These are phyloP conservation scores for Fomitopsis betulina DNA, from an alignment of 1,284 basidiomycete genomes.

Conservation along the genomic window DNA sequence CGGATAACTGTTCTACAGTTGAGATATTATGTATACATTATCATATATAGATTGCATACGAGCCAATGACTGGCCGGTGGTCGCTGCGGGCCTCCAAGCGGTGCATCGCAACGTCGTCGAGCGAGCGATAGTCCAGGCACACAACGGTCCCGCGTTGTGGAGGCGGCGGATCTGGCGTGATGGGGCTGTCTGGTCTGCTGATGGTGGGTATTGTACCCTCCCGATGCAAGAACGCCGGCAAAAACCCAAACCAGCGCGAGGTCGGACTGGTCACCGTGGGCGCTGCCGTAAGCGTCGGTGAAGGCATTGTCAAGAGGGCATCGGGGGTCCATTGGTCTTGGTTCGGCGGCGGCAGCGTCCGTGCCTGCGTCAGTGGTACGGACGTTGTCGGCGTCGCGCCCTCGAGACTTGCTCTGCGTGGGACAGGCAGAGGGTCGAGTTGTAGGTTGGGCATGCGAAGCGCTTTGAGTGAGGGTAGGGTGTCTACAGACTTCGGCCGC, in stretches of 20 bases:
- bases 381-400: not conserved
- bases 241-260: conserved; percentile 50
- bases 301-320: not conserved
- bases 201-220: conserved; percentile 22
- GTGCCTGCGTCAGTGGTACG: conserved; percentile 4
- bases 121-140: conserved; percentile 65
- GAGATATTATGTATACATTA: not conserved
- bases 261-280: conserved; percentile 23
- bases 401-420: not conserved
- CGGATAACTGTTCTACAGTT: not conserved
- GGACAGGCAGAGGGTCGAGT: not conserved
- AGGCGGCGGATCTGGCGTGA: conserved; percentile 14
- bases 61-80: conserved; percentile 76
- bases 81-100: conserved; percentile 74
- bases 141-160: conserved; percentile 56
- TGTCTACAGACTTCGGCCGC: not conserved
- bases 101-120: conserved; percentile 76
- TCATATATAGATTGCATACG: conserved; percentile 60
- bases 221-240: conserved; percentile 43
- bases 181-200: conserved; percentile 18
- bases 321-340: not conserved
- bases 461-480: not conserved
- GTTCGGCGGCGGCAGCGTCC: conserved; percentile 5
- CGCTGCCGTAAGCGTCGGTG: not conserved
- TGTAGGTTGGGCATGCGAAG: not conserved